A percentile compares a stretch with the other conserved stretches of the same genome.
Evolutionary conservation across 495 filamentous ascomycete species (phyloP).

Genomic region (Lasiosphaeria miniovina): DNA sequence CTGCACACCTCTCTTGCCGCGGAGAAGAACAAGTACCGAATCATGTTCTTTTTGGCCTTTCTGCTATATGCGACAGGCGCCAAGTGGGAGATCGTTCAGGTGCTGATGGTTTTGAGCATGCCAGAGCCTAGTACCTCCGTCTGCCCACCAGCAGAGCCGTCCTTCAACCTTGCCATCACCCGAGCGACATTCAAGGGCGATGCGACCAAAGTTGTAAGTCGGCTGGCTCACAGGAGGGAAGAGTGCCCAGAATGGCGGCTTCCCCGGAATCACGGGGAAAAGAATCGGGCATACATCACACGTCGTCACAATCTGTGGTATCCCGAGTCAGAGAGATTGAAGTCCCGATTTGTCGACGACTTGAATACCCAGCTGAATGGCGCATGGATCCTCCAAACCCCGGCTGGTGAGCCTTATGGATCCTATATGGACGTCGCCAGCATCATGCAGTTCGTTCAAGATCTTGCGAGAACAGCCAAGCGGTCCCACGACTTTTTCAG

Average conservation of each 20-base stretch:
- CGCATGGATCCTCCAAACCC: no score
- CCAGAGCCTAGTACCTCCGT: neutral
- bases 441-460: neutral
- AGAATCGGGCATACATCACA: no score
- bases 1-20: slow-evolving; percentile 7
- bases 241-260: neutral
- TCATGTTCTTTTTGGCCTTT: slow-evolving; percentile 17
- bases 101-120: slow-evolving; percentile 15
- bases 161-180: slow-evolving; percentile 9
- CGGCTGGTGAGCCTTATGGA: no score
- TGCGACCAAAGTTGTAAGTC: neutral
- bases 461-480: neutral
- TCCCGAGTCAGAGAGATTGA: no score
- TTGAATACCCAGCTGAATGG: no score
- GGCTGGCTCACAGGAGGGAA: neutral
- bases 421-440: neutral
- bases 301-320: no score
- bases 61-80: slow-evolving; percentile 11
- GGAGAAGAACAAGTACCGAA: slow-evolving; percentile 14
- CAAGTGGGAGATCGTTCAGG: slow-evolving; percentile 13
- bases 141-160: neutral
- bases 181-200: neutral
- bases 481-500: no score
- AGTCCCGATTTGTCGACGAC: no score
- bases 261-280: neutral